Evolutionary conservation across 768 basidiomycete genomes (phyloP), one percentile per base, ranked within the genome.

Genomic region (Naematelia aurantialba): DNA sequence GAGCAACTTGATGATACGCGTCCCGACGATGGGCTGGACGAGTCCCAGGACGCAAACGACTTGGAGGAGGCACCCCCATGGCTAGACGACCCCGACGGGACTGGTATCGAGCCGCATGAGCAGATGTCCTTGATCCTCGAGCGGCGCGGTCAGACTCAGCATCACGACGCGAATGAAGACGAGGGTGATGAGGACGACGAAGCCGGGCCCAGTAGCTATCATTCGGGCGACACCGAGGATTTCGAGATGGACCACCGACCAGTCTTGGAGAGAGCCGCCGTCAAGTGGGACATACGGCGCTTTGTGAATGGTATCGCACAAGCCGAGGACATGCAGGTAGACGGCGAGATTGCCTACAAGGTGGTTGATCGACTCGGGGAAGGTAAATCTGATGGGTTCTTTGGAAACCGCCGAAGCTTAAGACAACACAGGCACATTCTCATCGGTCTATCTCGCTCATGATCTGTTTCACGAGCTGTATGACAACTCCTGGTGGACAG

Each of bases 391-490:
- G 5, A 27, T 11, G 21, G 13, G 21, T 45, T 22, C 3, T 19
- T 17, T 55, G 31, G 21, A 45, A 39, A 26, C 21, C 45, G 5
- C 45, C 5, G 11, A 45, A 26, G 12, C 12, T 48, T 53, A 34
- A 5, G 13, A 34, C 42, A 5, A 4, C 10, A 26, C 49, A 82
- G 94, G 94, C 14, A 99, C 94, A 1, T 99, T 99, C 79, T 97
- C 94, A 0, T 92, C 92, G 10, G 96, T 99, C n/a, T 99, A 97
- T 82, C 96, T 98, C 70, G 96, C 93, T 0, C 77, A 93, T 63
- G 96, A 99, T 76, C 68, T 88, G 14, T 78, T 82, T 58, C 84
- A 88, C 68, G 84, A 89, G 66, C 47, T 51, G 10, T 66, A 68
- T 52, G 79, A 82, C 50, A 87, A 88, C 62, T 63, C 69, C 49